These are phyloP conservation scores for Ascochyta pisi DNA, from an alignment of 2,329 filamentous ascomycete genomes.

Conservation along the genomic window DNA sequence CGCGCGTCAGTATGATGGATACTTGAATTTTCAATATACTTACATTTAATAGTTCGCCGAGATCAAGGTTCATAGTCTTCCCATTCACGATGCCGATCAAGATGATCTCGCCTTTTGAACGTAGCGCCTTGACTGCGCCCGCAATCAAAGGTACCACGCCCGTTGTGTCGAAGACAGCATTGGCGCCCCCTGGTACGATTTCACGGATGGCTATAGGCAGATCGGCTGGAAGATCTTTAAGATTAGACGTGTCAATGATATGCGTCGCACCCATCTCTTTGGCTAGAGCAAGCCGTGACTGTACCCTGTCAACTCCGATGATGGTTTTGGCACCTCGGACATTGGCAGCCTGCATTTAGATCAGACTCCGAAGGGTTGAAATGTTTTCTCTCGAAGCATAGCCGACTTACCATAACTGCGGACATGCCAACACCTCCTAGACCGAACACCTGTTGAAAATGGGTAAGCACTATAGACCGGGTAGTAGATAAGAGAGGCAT, in stretches of 20 bases:
- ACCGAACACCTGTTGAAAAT: constrained; percentile 38
- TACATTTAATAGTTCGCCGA: constrained; percentile 55
- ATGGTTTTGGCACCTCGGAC: constrained; percentile 47
- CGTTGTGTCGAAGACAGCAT: constrained; percentile 59
- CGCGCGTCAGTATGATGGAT: not conserved
- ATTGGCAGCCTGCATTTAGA: constrained; percentile 51
- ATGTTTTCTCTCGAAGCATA: not conserved
- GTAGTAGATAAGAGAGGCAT: too few species aligned
- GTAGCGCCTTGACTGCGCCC: constrained; percentile 52
- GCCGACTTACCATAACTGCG: constrained; percentile 51
- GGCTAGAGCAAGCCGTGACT: constrained; percentile 46
- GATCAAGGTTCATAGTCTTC: constrained; percentile 52
- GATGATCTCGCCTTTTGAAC: constrained; percentile 57
- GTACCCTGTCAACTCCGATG: constrained; percentile 48
- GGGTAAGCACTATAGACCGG: not conserved
- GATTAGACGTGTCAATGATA: constrained; percentile 43
- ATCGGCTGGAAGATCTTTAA: constrained; percentile 21
- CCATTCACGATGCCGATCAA: constrained; percentile 59
- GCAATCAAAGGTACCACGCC: constrained; percentile 54
- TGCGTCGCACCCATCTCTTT: constrained; percentile 50
- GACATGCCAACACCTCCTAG: constrained; percentile 57
- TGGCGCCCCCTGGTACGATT: constrained; percentile 50
- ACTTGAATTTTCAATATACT: not conserved
- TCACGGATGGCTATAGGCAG: constrained; percentile 48
- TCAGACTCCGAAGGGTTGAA: not conserved